These are phyloP conservation scores for Neofusicoccum kwambonambiense DNA, from an alignment of 2,329 filamentous ascomycete genomes.

Conservation along the genomic window DNA sequence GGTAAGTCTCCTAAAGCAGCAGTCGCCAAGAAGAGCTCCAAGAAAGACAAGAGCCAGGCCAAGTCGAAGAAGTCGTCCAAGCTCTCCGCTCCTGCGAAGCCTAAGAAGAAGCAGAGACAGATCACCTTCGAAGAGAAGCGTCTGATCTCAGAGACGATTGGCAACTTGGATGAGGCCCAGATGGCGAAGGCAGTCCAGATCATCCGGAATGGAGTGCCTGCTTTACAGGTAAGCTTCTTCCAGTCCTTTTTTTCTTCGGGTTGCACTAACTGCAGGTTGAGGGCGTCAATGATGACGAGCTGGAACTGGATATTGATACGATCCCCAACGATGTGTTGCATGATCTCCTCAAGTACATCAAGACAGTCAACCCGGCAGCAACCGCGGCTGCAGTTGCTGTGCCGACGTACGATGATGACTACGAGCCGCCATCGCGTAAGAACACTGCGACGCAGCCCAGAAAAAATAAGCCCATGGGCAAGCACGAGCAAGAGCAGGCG, in stretches of 20 bases:
- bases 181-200: slow-evolving; percentile 81
- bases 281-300: slow-evolving; percentile 56
- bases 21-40: slow-evolving; percentile 42
- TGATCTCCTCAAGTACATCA: slow-evolving; percentile 57
- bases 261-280: slow-evolving; percentile 19
- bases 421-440: slow-evolving; percentile 44
- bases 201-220: slow-evolving; percentile 79
- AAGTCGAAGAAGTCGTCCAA: slow-evolving; percentile 29
- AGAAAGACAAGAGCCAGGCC: slow-evolving; percentile 34
- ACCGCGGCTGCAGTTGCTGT: slow-evolving; percentile 30
- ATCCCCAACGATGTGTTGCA: slow-evolving; percentile 55
- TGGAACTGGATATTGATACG: slow-evolving; percentile 65
- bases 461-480: slow-evolving; percentile 78
- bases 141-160: slow-evolving; percentile 82
- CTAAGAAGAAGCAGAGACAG: slow-evolving; percentile 60
- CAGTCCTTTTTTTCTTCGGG: not conserved
- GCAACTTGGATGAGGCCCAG: slow-evolving; percentile 73
- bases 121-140: slow-evolving; percentile 82
- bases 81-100: slow-evolving; percentile 36
- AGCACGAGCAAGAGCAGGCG: slow-evolving; percentile 66
- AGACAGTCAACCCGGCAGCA: slow-evolving; percentile 28
- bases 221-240: slow-evolving; percentile 57
- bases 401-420: slow-evolving; percentile 48
- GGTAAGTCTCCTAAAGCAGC: slow-evolving; percentile 53
- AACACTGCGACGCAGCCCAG: slow-evolving; percentile 56